Evolutionary conservation across 331 rosid species (phyloP), one percentile per base, ranked within the genome.

Genomic region (Dryas integrifolia): DNA sequence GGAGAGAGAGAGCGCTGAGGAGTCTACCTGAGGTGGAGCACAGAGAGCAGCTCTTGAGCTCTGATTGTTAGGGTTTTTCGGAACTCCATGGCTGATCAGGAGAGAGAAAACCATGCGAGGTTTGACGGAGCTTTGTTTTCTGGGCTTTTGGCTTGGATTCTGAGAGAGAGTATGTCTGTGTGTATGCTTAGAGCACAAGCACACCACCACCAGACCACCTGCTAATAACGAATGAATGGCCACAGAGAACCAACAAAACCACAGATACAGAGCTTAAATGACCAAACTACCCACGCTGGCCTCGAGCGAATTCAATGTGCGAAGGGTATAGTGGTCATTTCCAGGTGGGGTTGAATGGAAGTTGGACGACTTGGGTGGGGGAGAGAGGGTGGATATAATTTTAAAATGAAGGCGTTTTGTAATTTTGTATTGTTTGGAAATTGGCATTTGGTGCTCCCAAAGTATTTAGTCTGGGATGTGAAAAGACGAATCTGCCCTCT

Each of bases 61-160:
- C 70, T 50, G 87, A 77, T 70, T 47, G 75, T 69, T 90, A 86
- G 88, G 91, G 92, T 78, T 82, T 45, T 69, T 30, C 35, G 35
- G 58, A 72, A 72, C 80, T 88, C 77, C 87, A 92, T 88, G 65
- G 61, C 40, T 45, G 82, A 82, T 76, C 67, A 79, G 67, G 74
- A 77, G 69, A 78, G 69, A 78, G 44, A 41, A 72, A 79, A 80
- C 80, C 96, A 90, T 92, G 76, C 14, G 81, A 74, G 60, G 73
- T n/a, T 61, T 21, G 59, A 56, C 9, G 41, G 78, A 53, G 26
- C 35, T 49, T 13, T 13, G 5, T 24, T 69, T 73, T 49, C 3
- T 82, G 5, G 85, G 86, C 82, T 48, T 81, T 65, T 50, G 2
- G 70, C 18, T 72, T 52, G 43, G 70, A 74, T 58, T 61, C 47